Conservation (phyloP, 176 grass and related monocot genomes). For the bread wheat (Triticum aestivum) region IWGSC_CS_RefSeq_v2.1 NC_057795.1:123674293-123674792, state of each 20-base stretch:
- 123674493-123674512: not conserved
- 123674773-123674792: constrained; percentile 26
- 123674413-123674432: too few species aligned
- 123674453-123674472: not conserved
- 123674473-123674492: not conserved
- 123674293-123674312: constrained; percentile 6
- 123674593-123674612: constrained; percentile 30
- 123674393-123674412: too few species aligned
- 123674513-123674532: not conserved
- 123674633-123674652: constrained; percentile 47
- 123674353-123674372: not conserved
- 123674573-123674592: constrained; percentile 66
- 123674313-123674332: not conserved
- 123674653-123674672: constrained; percentile 28
- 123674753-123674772: constrained; percentile 69
- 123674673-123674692: constrained; percentile 30
- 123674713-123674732: constrained; percentile 65
- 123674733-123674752: constrained; percentile 56
- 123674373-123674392: too few species aligned
- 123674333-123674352: not conserved
- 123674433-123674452: too few species aligned
- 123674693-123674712: constrained; percentile 49
- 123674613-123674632: constrained; percentile 28
- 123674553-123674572: constrained; percentile 80
- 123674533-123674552: constrained; percentile 21